Evolutionary conservation across 1,284 basidiomycete species (phyloP).

Genomic region (Boletellus sp.): DNA sequence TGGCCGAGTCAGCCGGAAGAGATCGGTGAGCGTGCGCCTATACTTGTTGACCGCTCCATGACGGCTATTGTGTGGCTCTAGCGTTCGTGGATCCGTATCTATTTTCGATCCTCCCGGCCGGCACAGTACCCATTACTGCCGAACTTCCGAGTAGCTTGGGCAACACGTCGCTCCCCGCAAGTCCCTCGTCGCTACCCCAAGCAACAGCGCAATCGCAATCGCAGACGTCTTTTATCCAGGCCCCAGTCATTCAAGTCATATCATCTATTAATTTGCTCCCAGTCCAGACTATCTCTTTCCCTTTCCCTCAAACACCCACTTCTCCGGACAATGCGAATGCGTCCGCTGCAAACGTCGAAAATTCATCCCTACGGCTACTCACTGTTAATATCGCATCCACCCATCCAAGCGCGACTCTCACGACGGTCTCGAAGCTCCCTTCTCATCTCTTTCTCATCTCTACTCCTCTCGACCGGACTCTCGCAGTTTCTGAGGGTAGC

Average conservation of each 20-base stretch:
- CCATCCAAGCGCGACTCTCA: slow-evolving; percentile 37
- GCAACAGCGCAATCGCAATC: slow-evolving; percentile 16
- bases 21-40: slow-evolving; percentile 46
- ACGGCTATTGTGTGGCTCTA: slow-evolving; percentile 24
- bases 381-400: slow-evolving; percentile 42
- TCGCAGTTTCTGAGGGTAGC: slow-evolving; percentile 63
- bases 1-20: slow-evolving; percentile 86
- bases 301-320: slow-evolving; percentile 42
- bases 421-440: slow-evolving; percentile 1
- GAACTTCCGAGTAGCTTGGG: slow-evolving; percentile 17
- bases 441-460: slow-evolving; percentile 67
- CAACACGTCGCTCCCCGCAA: slow-evolving; percentile 24
- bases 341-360: slow-evolving; percentile 18
- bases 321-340: slow-evolving; percentile 24
- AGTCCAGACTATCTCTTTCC: slow-evolving; percentile 66
- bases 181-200: slow-evolving; percentile 22
- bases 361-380: slow-evolving; percentile 53
- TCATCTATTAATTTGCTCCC: slow-evolving; percentile 69
- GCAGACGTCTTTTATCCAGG: slow-evolving; percentile 40
- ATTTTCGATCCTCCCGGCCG: slow-evolving; percentile 73
- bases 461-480: slow-evolving; percentile 68
- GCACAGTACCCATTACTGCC: slow-evolving; percentile 45
- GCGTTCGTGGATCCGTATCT: slow-evolving; percentile 84
- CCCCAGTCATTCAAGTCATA: slow-evolving; percentile 72
- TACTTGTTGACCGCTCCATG: background rate